Base-by-base conservation (phyloP, 768 basidiomycete genomes). In the Saitozyma sp. region DNA sequence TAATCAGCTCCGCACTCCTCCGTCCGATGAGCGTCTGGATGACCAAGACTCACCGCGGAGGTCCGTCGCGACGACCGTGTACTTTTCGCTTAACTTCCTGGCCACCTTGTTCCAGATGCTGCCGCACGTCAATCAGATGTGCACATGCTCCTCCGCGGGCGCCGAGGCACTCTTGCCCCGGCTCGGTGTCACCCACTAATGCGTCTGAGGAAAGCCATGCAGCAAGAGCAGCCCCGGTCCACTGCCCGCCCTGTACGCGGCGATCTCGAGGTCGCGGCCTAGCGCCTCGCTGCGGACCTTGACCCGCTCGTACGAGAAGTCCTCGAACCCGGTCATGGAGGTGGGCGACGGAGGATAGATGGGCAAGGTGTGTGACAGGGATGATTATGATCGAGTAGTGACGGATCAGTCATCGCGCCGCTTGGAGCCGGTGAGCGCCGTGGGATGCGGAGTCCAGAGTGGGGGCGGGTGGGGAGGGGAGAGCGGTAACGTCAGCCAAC, bases 41-140 rank as follows among this genome's bases (percentile, higher is more conserved):
- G 29, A 49, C 6, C 20, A 2, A 37, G 16, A 54, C 64, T 50
- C 56, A 74, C 73, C 73, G 60, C 74, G 59, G 29, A 76, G 66
- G 59, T 76, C 74, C 3, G 68, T 48, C n/a, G 56, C 64, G 13
- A 76, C 58, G n/a, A 76, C 67, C 0, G 66, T 71, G 46, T 68
- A 73, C 57, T 63, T 64, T 51, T 71, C 66, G 1, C 57, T 50
- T 13, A 76, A 59, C 17, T 17, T 29, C 14, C 43, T 49, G 0
- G 68, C 74, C 9, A 76, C 57, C 20, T 69, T 51, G 37, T 64
- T 54, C 74, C 74, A 76, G 43, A 76, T 76, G 56, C 70, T 72
- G 57, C 63, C 61, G 29, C 40, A 62, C 41, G 38, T 19, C 46
- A n/a, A 55, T 37, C 37, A 20, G 20, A 40, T 41, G 9, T 39